Evolutionary conservation across 108 stramenopile species (phyloP).

Genomic region (Epithemia pelagica): DNA sequence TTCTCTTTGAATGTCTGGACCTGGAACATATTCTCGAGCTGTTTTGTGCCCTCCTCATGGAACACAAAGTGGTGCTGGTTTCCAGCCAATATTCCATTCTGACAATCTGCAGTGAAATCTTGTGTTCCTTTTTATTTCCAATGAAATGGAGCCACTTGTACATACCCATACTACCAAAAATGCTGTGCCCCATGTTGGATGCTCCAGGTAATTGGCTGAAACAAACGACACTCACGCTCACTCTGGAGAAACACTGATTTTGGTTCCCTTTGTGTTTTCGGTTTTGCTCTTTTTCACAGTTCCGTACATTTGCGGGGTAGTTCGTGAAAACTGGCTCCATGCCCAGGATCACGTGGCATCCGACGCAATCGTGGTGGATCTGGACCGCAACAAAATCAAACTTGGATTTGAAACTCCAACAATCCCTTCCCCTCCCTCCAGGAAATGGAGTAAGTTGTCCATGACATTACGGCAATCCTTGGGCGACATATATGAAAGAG

Average conservation of each 20-base stretch:
- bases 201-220: conserved; percentile 63
- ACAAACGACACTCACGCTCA: conserved; percentile 14
- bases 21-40: conserved; percentile 67
- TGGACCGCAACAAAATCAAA: conserved; percentile 73
- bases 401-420: conserved; percentile 47
- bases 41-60: conserved; percentile 80
- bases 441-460: conserved; percentile 68
- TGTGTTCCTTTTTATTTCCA: conserved; percentile 90
- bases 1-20: conserved; percentile 88
- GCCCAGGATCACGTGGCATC: conserved; percentile 62
- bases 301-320: conserved; percentile 85
- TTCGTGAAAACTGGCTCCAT: conserved; percentile 63
- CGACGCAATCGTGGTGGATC: conserved; percentile 85
- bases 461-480: conserved; percentile 52
- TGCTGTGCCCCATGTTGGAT: conserved; percentile 80
- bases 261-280: neutral
- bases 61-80: conserved; percentile 76
- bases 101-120: conserved; percentile 89
- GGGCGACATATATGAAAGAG: conserved; percentile 76
- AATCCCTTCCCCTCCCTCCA: conserved; percentile 57
- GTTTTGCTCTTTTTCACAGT: conserved; percentile 16
- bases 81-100: conserved; percentile 57
- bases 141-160: conserved; percentile 92
- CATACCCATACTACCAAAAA: conserved; percentile 77
- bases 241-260: neutral